Evolutionary conservation across 192 early-diverging fungal species (phyloP), one percentile per base, ranked within the genome.

Genomic region (Helicostylum pulchrum): DNA sequence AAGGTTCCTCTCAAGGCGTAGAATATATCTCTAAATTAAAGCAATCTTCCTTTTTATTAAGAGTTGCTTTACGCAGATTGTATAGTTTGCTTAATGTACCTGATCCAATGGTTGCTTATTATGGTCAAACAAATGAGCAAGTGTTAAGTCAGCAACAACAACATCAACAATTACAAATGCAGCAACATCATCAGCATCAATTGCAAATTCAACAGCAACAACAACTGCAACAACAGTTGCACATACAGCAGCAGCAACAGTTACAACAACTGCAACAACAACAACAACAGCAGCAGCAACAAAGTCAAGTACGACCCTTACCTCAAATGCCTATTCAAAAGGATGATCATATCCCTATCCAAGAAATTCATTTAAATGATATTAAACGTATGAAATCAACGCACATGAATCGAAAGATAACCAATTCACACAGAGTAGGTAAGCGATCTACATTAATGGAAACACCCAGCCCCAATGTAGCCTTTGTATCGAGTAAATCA

Each of bases 11-110:
- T 11, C 46, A 48, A 19, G 61, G 61, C 4, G 87, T 94, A 62
- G 81, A 85, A 64, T 75, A 83, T 69, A 85, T 97, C 2, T 88
- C 95, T 8, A 90, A 94, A 65, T 77, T 99, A 51, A 84, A 94
- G 66, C 94, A 97, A 78, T 98, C 94, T 73, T 89, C 88, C 49
- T 96, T 94, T 77, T 67, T 98, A 43, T 76, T 99, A 71, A 80
- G 88, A 4, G 89, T 90, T 12, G 91, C 93, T 14, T 76, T 97
- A 49, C 86, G 86, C 56, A 78, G 91, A 21, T 79, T 99, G 23
- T 95, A 91, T 65, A 83, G 81, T 23, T 70, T 93, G 45, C 77
- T 99, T 23, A 83, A 89, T 39, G 68, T 65, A 17, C 39, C 26
- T 53, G 67, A 67, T 75, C 58, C 58, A 31, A 46, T 60, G 58